Conservation (phyloP, 371 early-diverging fungal species). For the Actinomortierella wolfii region DNA sequence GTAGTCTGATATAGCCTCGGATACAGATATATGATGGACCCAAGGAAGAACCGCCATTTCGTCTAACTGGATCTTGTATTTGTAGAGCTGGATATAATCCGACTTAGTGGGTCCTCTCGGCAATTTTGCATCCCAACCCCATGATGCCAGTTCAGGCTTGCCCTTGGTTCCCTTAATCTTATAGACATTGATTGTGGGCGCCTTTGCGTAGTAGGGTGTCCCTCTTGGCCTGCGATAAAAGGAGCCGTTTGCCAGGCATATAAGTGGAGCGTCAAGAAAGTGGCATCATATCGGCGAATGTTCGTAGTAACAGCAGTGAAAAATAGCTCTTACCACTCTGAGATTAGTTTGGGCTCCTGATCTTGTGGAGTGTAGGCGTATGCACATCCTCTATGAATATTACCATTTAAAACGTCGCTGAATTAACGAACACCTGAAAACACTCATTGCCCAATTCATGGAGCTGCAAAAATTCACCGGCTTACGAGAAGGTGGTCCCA, state of each 20-base stretch:
- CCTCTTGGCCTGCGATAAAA: too few relatives aligned
- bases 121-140: slow-evolving; percentile 59
- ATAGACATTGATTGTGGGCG: slow-evolving; percentile 51
- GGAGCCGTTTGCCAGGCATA: slow-evolving; percentile 23
- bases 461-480: neutral
- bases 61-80: slow-evolving; percentile 58
- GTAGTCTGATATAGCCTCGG: slow-evolving; percentile 52
- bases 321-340: slow-evolving; percentile 17
- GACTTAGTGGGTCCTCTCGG: slow-evolving; percentile 49
- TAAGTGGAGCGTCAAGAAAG: neutral
- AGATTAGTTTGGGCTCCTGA: slow-evolving; percentile 8
- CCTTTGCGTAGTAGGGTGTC: slow-evolving; percentile 54
- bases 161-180: slow-evolving; percentile 38
- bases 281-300: neutral
- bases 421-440: neutral
- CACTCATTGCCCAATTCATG: neutral
- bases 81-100: slow-evolving; percentile 46
- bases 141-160: slow-evolving; percentile 36
- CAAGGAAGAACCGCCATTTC: slow-evolving; percentile 48
- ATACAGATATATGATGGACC: slow-evolving; percentile 39
- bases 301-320: neutral
- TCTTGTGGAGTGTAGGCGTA: slow-evolving; percentile 25
- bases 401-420: neutral
- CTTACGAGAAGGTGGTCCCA: slow-evolving; percentile 35
- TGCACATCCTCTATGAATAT: slow-evolving; percentile 31